Evolutionary conservation across 1,139 yeast genomes (phyloP).

Genomic region (Pichia sp.): DNA sequence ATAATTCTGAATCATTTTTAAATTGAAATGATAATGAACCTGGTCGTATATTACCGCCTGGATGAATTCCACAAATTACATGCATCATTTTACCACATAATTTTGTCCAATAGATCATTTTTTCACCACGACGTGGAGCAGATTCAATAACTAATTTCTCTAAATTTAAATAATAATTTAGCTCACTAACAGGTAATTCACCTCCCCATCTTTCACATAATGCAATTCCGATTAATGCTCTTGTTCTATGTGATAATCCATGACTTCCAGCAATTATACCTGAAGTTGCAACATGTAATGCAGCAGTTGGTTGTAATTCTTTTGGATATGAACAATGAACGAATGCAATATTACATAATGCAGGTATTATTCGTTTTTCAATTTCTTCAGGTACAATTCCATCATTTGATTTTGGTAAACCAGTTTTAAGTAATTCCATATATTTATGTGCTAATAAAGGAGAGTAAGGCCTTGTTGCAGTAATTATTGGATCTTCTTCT

Average conservation of each 20-base stretch:
- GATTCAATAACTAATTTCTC: constrained; percentile 41
- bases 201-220: constrained; percentile 74
- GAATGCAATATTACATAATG: constrained; percentile 60
- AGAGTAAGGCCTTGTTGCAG: constrained; percentile 61
- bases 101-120: constrained; percentile 57
- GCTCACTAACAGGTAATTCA: constrained; percentile 52
- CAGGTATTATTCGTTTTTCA: constrained; percentile 53
- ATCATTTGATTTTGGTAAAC: constrained; percentile 38
- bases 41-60: constrained; percentile 64
- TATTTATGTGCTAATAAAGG: constrained; percentile 52
- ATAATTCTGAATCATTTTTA: constrained; percentile 18
- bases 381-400: constrained; percentile 50
- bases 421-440: constrained; percentile 42
- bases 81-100: constrained; percentile 64
- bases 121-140: constrained; percentile 40
- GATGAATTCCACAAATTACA: constrained; percentile 67
- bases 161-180: constrained; percentile 37
- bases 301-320: constrained; percentile 65
- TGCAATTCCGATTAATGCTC: constrained; percentile 63
- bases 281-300: constrained; percentile 58
- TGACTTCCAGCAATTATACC: constrained; percentile 66
- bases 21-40: constrained; percentile 37
- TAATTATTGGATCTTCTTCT: constrained; percentile 55
- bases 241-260: constrained; percentile 58
- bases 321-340: constrained; percentile 67